A percentile compares a stretch with the other conserved stretches of the same genome.
These are phyloP conservation scores for Botrytis fabae DNA, from an alignment of 2,329 filamentous ascomycete species.

Conservation along the genomic window DNA sequence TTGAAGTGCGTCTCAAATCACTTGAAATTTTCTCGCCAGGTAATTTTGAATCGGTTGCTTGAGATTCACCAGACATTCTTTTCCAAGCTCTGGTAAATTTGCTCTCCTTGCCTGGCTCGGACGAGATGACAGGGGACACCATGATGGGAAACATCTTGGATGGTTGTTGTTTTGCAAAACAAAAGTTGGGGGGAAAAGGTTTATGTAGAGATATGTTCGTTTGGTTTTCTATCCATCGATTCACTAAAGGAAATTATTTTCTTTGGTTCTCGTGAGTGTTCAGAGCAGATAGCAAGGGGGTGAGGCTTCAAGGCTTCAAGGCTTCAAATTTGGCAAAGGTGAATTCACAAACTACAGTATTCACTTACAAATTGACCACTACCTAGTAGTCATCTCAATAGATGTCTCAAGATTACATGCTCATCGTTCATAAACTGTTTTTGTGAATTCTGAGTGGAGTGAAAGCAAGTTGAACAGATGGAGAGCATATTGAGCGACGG, in stretches of 20 bases:
- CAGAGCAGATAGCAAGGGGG: neutral
- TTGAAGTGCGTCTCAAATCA: conserved; percentile 5
- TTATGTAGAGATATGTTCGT: neutral
- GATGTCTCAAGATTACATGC: neutral
- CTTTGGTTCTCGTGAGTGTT: neutral
- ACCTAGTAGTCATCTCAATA: neutral
- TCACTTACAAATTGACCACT: neutral
- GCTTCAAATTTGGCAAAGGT: neutral
- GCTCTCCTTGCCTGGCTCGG: neutral
- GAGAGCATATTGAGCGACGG: neutral
- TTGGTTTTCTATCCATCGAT: neutral
- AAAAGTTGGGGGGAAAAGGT: neutral
- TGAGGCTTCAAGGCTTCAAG: neutral
- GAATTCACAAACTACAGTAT: neutral
- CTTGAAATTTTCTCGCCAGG: neutral
- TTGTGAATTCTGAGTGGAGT: neutral
- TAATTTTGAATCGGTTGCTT: neutral
- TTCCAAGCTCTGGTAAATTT: conserved; percentile 6
- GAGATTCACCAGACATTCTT: conserved; percentile 13
- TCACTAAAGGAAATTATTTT: neutral
- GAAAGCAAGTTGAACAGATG: neutral
- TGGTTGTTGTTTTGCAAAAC: neutral
- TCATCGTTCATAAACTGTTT: neutral
- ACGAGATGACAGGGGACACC: neutral
- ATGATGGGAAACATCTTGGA: conserved; percentile 16